phyloP scores from a whole-genome alignment of 371 early-diverging fungal species.

The Syncephalastrum monosporum region DNA sequence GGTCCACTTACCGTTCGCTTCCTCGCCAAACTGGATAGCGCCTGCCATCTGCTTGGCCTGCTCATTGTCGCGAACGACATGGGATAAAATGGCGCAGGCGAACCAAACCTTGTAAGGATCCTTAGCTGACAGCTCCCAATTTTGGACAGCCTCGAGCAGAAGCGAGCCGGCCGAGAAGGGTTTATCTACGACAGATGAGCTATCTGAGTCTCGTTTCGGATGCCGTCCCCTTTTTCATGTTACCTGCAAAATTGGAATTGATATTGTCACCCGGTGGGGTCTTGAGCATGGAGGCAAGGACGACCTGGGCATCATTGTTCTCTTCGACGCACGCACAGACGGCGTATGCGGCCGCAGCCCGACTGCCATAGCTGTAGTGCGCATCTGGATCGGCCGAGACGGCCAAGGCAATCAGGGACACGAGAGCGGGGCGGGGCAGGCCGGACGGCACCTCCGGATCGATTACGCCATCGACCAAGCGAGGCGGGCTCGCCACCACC shows the following conservation, averaged over 20 bases:
- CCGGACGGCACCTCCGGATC: conserved; percentile 16
- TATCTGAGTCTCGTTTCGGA: background rate
- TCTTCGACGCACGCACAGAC: conserved; percentile 72
- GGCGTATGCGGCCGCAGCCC: conserved; percentile 76
- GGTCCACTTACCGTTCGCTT: conserved; percentile 47
- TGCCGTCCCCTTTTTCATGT: background rate
- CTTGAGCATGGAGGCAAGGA: conserved; percentile 81
- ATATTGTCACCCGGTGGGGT: conserved; percentile 74
- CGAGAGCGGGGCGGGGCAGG: conserved; percentile 56
- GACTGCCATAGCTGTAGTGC: conserved; percentile 56
- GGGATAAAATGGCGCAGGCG: conserved; percentile 79
- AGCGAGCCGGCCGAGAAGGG: conserved; percentile 88
- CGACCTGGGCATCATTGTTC: conserved; percentile 85
- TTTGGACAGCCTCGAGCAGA: conserved; percentile 72
- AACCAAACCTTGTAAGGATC: conserved; percentile 92
- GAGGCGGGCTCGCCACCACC: conserved; percentile 46
- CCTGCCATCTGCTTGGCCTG: conserved; percentile 77
- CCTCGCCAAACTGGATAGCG: conserved; percentile 71
- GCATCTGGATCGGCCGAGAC: conserved; percentile 43
- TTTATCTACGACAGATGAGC: conserved; percentile 35
- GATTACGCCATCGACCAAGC: conserved; percentile 25
- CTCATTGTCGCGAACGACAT: conserved; percentile 71
- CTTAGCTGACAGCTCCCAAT: conserved; percentile 65
- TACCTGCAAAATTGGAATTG: conserved; percentile 40
- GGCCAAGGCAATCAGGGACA: conserved; percentile 62